Base-by-base conservation (phyloP, 164 flowering plant species). In the Nymphaea thermarum region DNA sequence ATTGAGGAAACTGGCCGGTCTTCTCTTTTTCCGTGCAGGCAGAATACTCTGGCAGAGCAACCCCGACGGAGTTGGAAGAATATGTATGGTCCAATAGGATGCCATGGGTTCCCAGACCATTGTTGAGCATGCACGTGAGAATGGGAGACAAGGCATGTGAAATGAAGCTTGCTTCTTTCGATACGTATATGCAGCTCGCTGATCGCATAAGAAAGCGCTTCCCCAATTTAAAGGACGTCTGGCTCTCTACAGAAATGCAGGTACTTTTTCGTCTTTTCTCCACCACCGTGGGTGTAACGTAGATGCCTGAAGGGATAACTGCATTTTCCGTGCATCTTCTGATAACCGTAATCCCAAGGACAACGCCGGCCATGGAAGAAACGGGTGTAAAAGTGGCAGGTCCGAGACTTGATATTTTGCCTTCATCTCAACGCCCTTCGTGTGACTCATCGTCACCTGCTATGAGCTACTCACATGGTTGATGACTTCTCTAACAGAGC, bases 201-300 rank as follows among this genome's bases (percentile, higher is more conserved):
- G 73, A 72, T 17, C 84, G 92, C n/a, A 82, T 85, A 15, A 71
- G 91, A 62, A 80, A 65, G 64, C 89, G 81, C 7, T 91, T 91
- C 70, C 97, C 96, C 14, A 76, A 88, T 51, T 88, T 91, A 3
- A 81, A 83, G 44, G 81, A 67, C 80, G 81, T 90, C 66, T 90
- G 99, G 99, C 91, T 94, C 64, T 94, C 97, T 43, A 88, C 99
- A 0, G 97, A 94, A 83, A 94, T 94, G 97, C 90, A 90, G 96
- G 98, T 91, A 47, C 6, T 25, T 25, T 25, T 25, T 25, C 36
- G 1, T 25, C 36, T 25, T 25, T 25, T 25, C 36, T 25, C 36
- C 36, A 25, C 36, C 36, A 25, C 36, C 36, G 36, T 25, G 36
- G 36, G 36, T 25, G 36, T 25, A 25, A 25, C 36, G 36, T 25